phyloP scores from a whole-genome alignment of 768 basidiomycete genomes.

The Tulasnella sp. region DNA sequence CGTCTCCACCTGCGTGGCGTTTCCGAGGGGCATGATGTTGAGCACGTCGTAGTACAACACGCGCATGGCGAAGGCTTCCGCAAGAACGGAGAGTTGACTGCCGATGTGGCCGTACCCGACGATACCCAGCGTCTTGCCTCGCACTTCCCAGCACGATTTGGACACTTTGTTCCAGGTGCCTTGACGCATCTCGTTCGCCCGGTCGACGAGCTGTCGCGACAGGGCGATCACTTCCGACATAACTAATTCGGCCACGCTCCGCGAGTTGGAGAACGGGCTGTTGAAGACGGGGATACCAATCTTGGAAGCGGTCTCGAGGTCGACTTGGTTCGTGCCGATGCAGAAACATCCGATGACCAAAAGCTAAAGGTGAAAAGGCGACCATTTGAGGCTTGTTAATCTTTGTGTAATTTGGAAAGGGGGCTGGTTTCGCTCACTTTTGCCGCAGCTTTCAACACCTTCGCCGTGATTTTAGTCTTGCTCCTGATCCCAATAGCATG shows the following conservation, averaged over 20 bases:
- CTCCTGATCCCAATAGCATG: slow-evolving; percentile 94
- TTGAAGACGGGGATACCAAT: slow-evolving; percentile 98
- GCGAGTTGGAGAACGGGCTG: slow-evolving; percentile 97
- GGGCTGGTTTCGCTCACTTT: slow-evolving; percentile 44
- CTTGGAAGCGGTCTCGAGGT: slow-evolving; percentile 67
- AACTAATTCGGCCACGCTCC: slow-evolving; percentile 97
- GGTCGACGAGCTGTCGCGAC: slow-evolving; percentile 87
- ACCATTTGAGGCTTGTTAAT: neutral
- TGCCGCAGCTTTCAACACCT: slow-evolving; percentile 73
- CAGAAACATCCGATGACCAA: slow-evolving; percentile 98
- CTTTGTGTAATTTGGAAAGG: neutral
- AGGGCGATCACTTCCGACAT: slow-evolving; percentile 87
- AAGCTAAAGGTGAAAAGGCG: slow-evolving; percentile 46
- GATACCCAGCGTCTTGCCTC: slow-evolving; percentile 96
- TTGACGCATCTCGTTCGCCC: slow-evolving; percentile 71
- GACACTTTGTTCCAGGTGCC: slow-evolving; percentile 99
- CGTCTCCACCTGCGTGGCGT: slow-evolving; percentile 78
- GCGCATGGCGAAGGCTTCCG: slow-evolving; percentile 91
- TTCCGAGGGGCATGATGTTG: slow-evolving; percentile 95
- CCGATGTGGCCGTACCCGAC: slow-evolving; percentile 99
- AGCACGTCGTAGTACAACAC: slow-evolving; percentile 93
- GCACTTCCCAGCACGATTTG: slow-evolving; percentile 94
- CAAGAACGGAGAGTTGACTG: slow-evolving; percentile 89
- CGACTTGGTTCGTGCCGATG: slow-evolving; percentile 98
- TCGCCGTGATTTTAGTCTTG: slow-evolving; percentile 92